Evolutionary conservation across 1,284 basidiomycete genomes (phyloP), one percentile per base, ranked within the genome.

Genomic region (Boletellus deceptivus): DNA sequence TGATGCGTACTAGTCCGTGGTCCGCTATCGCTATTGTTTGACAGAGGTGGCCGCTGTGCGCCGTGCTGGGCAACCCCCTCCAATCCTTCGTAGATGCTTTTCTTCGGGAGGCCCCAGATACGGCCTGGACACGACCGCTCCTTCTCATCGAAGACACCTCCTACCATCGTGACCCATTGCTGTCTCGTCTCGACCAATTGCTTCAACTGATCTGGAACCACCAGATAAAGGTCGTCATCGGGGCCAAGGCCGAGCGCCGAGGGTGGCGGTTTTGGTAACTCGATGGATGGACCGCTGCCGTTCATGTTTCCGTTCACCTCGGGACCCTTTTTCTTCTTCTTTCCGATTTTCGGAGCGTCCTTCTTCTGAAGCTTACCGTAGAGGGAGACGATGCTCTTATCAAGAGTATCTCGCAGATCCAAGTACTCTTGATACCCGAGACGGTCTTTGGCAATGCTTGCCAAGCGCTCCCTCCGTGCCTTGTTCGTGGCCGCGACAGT

Each of bases 401-500:
- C 93, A 40, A 95, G 77, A 5, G 85, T 78, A 52, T 94, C 92
- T 16, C 91, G 81, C 6, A 82, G 68, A 29, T 89, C 84, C 54
- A 90, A 72, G 70, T 93, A 96, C 62, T 96, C 93, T 64, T 93
- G 90, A 67, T 91, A 92, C 4, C 86, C 93, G 42, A 98, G 79
- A 17, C 94, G 82, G 59, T 93, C 89, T 56, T 85, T 84, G n/a
- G 93, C 93, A 54, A 94, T 81, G 17, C 78, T 75, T 18, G 79
- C 80, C 2, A 98, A 78, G 0, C 89, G 84, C 22, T 72, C 71
- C 64, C 89, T 91, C 22, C 95, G 88, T 11, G 82, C 80, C 61
- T 92, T 91, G 74, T 98, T 98, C 53, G 84, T 77, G 8, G 84
- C 78, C 2, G 89, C 77, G 49, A 97, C 90, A 6, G 74, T 75